Conservation (phyloP, 306 rosid species). For the Ammopiptanthus mongolicus region DNA sequence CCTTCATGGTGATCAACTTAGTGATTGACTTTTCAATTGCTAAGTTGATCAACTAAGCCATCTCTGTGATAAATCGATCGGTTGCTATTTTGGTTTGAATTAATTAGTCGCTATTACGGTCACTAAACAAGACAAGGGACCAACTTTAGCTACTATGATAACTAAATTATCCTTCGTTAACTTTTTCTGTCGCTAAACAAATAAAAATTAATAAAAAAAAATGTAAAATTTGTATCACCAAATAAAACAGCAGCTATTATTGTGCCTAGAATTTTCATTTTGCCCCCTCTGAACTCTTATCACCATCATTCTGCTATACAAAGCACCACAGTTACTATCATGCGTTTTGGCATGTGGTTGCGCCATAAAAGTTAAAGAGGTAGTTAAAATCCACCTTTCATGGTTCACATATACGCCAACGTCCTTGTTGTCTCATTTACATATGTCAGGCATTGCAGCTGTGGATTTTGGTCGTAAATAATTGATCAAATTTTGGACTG, state of each 20-base stretch:
- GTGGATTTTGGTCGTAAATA: not conserved
- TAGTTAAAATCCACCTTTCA: conserved; percentile 3
- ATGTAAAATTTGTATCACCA: no score
- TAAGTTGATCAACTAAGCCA: no score
- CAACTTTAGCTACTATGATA: no score
- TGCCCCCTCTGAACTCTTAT: not conserved
- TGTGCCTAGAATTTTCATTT: not conserved
- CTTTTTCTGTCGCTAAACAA: no score
- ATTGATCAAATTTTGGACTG: conserved; percentile 11
- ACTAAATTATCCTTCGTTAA: no score
- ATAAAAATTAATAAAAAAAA: no score
- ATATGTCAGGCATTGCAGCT: not conserved
- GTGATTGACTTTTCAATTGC: no score
- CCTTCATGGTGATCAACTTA: no score
- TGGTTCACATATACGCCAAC: not conserved
- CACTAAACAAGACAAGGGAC: no score
- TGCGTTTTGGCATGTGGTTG: not conserved
- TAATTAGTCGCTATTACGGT: no score
- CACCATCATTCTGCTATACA: not conserved
- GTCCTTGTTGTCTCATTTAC: conserved; percentile 3
- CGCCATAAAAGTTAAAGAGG: not conserved
- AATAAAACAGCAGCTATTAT: not conserved
- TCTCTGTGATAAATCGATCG: no score
- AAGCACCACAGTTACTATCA: not conserved
- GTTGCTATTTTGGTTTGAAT: no score